These are phyloP conservation scores for Lentinula sp. DNA, from an alignment of 768 basidiomycete genomes.

Conservation along the genomic window DNA sequence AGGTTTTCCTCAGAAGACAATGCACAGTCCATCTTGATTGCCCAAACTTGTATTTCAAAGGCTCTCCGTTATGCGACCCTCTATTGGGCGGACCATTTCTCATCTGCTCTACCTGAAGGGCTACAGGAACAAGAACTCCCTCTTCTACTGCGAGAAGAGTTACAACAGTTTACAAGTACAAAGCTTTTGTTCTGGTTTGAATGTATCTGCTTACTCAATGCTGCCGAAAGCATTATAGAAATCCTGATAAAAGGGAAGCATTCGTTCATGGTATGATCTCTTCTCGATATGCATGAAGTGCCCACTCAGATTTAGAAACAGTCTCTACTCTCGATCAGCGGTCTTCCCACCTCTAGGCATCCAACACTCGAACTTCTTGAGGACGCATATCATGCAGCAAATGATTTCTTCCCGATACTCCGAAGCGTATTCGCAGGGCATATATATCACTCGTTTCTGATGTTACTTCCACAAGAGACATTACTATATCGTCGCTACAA, in stretches of 20 bases:
- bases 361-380: background rate
- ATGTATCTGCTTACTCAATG: background rate
- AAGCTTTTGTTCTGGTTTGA: background rate
- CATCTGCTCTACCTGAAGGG: background rate
- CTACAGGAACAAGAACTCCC: too few species aligned
- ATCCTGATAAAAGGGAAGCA: background rate
- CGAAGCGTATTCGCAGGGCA: background rate
- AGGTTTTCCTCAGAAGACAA: background rate
- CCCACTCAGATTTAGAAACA: too few species aligned
- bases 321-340: background rate
- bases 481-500: background rate
- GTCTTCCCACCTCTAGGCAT: background rate
- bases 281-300: background rate
- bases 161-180: background rate
- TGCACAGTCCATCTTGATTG: too few species aligned
- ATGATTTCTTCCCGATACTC: background rate
- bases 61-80: background rate
- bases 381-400: slow-evolving; percentile 1
- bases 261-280: background rate
- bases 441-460: background rate
- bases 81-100: background rate
- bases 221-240: background rate
- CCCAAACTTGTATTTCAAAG: background rate
- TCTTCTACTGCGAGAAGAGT: background rate
- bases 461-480: background rate